These are phyloP conservation scores for Solanum chmielewskii DNA, from an alignment of 257 asterid genomes.

Conservation along the genomic window DNA sequence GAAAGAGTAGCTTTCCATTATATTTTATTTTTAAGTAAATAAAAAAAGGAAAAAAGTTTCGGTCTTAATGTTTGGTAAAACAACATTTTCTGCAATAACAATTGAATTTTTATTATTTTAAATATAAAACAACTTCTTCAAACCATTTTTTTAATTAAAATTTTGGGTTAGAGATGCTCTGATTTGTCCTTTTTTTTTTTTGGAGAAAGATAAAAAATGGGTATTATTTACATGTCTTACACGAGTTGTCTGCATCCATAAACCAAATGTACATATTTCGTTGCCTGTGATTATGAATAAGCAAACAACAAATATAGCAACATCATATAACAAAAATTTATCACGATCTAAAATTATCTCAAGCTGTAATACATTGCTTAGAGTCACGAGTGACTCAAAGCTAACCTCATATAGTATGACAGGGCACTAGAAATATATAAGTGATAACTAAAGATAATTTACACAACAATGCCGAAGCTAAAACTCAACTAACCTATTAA, in stretches of 20 bases:
- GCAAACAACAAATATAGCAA: neutral
- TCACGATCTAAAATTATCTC: neutral
- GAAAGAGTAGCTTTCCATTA: neutral
- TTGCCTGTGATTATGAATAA: neutral
- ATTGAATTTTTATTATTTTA: neutral
- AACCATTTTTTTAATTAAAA: neutral
- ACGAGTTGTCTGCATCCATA: neutral
- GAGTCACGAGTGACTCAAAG: too few species aligned
- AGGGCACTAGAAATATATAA: too few species aligned
- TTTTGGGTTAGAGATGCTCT: neutral
- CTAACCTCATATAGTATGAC: neutral
- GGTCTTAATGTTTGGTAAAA: neutral
- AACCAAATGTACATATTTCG: neutral
- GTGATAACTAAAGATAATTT: neutral
- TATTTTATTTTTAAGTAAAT: neutral
- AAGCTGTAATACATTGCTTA: too few species aligned
- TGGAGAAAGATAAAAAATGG: neutral
- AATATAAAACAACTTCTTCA: neutral
- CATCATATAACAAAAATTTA: neutral
- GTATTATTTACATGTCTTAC: neutral
- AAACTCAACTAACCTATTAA: neutral
- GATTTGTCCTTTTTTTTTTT: neutral
- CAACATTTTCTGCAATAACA: neutral
- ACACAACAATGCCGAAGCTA: neutral
- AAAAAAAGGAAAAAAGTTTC: neutral